phyloP scores from a whole-genome alignment of 148 eudicot genomes.

The Vaccinium corymbosum region DNA sequence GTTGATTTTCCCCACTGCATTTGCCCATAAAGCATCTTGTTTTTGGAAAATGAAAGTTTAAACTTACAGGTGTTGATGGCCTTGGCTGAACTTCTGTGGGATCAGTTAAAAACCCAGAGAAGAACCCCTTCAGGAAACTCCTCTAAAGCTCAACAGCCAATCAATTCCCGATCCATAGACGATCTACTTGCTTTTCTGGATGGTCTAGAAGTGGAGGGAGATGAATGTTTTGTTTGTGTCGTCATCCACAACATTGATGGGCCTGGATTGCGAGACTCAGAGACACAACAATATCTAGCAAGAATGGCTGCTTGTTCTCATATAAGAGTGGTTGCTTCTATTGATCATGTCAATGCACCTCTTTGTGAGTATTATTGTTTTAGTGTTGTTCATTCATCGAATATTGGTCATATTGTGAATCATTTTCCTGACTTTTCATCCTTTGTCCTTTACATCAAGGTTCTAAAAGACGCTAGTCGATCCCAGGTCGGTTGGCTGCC shows the following conservation, averaged over 20 bases:
- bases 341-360: constrained; percentile 88
- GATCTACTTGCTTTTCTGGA: constrained; percentile 73
- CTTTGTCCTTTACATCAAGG: background rate
- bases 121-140: constrained; percentile 39
- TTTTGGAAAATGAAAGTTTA: background rate
- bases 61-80: constrained; percentile 53
- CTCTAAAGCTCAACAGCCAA: constrained; percentile 49
- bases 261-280: constrained; percentile 81
- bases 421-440: constrained; percentile 1
- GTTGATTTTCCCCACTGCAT: background rate
- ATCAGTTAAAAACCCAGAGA: constrained; percentile 51
- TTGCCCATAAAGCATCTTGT: background rate
- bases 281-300: constrained; percentile 78
- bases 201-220: constrained; percentile 41
- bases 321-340: constrained; percentile 75
- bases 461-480: too few species aligned
- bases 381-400: background rate
- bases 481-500: too few species aligned
- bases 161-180: constrained; percentile 54
- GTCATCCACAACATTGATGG: constrained; percentile 91
- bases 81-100: constrained; percentile 74
- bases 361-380: constrained; percentile 51
- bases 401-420: background rate
- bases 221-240: constrained; percentile 56
- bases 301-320: constrained; percentile 79